Base-by-base conservation (phyloP, 805 yeast species). In the Wickerhamomyces bisporus region DNA sequence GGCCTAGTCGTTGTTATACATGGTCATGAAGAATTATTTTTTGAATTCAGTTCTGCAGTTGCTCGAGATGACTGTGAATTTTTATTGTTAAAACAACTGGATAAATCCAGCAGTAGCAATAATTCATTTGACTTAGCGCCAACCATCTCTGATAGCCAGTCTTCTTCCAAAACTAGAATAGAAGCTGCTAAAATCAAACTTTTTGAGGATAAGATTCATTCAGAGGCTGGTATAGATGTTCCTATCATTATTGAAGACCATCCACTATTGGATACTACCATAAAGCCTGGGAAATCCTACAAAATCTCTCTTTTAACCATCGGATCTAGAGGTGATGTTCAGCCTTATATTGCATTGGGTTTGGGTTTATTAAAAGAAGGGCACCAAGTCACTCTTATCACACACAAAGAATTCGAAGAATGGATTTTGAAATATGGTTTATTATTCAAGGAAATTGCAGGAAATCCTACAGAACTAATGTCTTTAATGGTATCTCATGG, bases 311-410 rank as follows among this genome's bases (percentile, higher is more conserved):
- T 87, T 34, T 61, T 91, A 41, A 91, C 97, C 0, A 91, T 91
- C 50, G 98, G 98, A 0, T 87, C 96, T 0, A 71, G 98, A 41
- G 98, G 98, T 25, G 98, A 91, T 61, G 97, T 91, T 6, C 98
- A 91, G 61, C 98, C 98, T 0, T 91, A 88, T 57, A 83, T 91
- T 47, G 91, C 97, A 0, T 62, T 91, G n/a, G 93, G 86, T 0
- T 77, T 79, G 47, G 95, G 89, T 0, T 65, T 91, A 30, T 60
- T 77, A 33, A 67, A 65, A 18, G 96, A 91, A 48, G 97, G 97
- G 0, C 97, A 91, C 55, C 60, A 61, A 15, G 95, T 86, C 2
- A 78, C 79, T 20, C 89, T 91, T 40, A 94, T 91, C 0, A 84
- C 96, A 0, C 98, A 91, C 59, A 52, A 50, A 0, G 98, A 91